A percentile compares a stretch with the other conserved stretches of the same genome.
Evolutionary conservation across 768 basidiomycete genomes (phyloP).

Genomic region (Podaxis carcinomalis): DNA sequence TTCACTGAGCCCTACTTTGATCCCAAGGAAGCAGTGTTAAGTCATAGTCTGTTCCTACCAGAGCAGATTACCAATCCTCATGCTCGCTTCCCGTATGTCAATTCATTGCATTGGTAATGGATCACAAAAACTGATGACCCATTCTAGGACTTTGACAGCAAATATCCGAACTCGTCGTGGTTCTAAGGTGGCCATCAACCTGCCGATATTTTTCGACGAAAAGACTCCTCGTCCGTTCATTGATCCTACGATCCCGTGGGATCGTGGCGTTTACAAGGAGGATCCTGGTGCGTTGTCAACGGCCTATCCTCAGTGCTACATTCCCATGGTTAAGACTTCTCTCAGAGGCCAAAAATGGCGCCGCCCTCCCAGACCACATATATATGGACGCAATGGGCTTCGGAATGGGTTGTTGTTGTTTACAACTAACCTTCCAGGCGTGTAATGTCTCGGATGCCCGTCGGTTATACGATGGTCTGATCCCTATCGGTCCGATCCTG

Average conservation of each 20-base stretch:
- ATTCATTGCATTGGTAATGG: conserved; percentile 11
- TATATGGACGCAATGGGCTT: conserved; percentile 99
- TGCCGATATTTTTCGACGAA: conserved; percentile 87
- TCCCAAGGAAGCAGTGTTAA: conserved; percentile 74
- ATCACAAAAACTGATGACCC: conserved; percentile 6
- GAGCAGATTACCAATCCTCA: conserved; percentile 97
- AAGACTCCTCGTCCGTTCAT: conserved; percentile 87
- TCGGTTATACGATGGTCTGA: conserved; percentile 92
- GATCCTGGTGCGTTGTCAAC: conserved; percentile 59
- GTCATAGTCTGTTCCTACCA: conserved; percentile 91
- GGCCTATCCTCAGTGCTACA: neutral
- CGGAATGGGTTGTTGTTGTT: conserved; percentile 98
- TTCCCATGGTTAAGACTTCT: conserved; percentile 5
- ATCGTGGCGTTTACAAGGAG: conserved; percentile 78
- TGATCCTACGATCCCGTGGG: conserved; percentile 89
- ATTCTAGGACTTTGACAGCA: conserved; percentile 85
- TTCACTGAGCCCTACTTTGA: conserved; percentile 91
- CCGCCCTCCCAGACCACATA: conserved; percentile 86
- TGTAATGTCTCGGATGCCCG: conserved; percentile 92
- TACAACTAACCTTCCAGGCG: conserved; percentile 97
- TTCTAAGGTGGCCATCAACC: conserved; percentile 92
- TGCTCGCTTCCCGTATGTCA: conserved; percentile 91
- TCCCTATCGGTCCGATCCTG: conserved; percentile 94
- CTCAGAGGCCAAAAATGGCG: conserved; percentile 84
- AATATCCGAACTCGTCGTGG: conserved; percentile 90